Evolutionary conservation across 768 basidiomycete genomes (phyloP).

Genomic region (Sutorius australiensis): DNA sequence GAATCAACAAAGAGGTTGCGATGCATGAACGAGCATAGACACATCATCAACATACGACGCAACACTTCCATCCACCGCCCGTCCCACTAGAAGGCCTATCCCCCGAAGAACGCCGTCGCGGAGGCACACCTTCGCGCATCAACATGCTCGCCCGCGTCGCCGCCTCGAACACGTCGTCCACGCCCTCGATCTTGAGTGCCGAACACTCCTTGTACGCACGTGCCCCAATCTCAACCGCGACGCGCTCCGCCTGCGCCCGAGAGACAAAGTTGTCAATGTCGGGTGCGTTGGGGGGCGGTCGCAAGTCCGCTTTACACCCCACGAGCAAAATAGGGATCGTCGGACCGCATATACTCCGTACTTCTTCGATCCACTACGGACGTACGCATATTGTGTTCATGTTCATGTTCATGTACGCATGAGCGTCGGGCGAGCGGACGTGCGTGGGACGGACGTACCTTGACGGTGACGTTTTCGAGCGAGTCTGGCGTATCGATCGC

Average conservation of each 20-base stretch:
- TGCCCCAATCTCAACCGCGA: conserved; percentile 82
- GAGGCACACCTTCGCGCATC: conserved; percentile 78
- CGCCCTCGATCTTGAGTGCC: conserved; percentile 84
- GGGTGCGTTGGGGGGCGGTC: conserved; percentile 52
- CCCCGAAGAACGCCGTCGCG: conserved; percentile 35
- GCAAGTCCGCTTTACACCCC: conserved; percentile 92
- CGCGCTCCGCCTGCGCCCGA: conserved; percentile 76
- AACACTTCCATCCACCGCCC: conserved; percentile 52
- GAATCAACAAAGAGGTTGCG: not conserved
- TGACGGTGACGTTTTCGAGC: conserved; percentile 90
- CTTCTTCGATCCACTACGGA: conserved; percentile 99
- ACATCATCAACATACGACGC: conserved; percentile 60
- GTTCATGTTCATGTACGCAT: not conserved
- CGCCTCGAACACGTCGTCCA: conserved; percentile 96
- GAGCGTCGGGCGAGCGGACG: not conserved
- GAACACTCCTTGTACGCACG: conserved; percentile 94
- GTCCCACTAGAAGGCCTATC: conserved; percentile 23
- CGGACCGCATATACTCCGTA: conserved; percentile 91
- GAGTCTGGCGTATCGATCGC: conserved; percentile 96
- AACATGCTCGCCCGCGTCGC: conserved; percentile 97
- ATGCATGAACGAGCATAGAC: not conserved
- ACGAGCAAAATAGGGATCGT: conserved; percentile 92
- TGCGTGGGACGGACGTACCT: conserved; percentile 48
- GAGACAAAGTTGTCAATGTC: conserved; percentile 59
- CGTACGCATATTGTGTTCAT: not conserved